phyloP scores from a whole-genome alignment of 345 rosid species.

The Garcia nutans region DNA sequence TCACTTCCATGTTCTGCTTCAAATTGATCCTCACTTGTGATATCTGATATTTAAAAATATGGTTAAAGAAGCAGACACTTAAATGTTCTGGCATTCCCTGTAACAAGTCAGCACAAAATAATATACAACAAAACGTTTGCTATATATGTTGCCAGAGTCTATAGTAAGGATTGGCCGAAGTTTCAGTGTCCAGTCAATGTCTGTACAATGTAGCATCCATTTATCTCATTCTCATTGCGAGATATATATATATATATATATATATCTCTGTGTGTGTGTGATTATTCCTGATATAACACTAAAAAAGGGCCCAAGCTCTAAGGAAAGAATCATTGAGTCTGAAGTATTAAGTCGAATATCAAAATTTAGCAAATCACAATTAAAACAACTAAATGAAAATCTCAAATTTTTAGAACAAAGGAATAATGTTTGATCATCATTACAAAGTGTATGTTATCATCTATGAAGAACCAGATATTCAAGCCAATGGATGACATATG shows the following conservation, averaged over 20 bases:
- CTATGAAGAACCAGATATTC: not conserved
- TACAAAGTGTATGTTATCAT: too few species aligned
- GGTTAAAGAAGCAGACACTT: conserved; percentile 32
- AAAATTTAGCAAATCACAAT: too few species aligned
- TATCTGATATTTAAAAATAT: conserved; percentile 70
- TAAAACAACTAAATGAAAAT: too few species aligned
- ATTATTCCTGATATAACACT: too few species aligned
- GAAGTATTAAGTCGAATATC: too few species aligned
- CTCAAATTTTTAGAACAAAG: too few species aligned
- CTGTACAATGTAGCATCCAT: not conserved
- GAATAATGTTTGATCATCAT: too few species aligned
- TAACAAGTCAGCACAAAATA: too few species aligned
- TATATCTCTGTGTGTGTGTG: too few species aligned
- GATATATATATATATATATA: too few species aligned
- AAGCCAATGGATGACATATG: not conserved
- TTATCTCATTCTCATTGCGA: not conserved
- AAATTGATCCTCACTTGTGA: conserved; percentile 93
- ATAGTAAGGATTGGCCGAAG: not conserved
- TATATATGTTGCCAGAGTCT: not conserved
- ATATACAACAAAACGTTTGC: not conserved
- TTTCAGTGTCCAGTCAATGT: not conserved
- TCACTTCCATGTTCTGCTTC: conserved; percentile 81
- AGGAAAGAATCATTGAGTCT: too few species aligned
- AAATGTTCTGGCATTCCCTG: not conserved
- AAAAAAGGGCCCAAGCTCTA: too few species aligned